Evolutionary conservation across 768 basidiomycete species (phyloP).

Genomic region (Psilocybe cyanescens): DNA sequence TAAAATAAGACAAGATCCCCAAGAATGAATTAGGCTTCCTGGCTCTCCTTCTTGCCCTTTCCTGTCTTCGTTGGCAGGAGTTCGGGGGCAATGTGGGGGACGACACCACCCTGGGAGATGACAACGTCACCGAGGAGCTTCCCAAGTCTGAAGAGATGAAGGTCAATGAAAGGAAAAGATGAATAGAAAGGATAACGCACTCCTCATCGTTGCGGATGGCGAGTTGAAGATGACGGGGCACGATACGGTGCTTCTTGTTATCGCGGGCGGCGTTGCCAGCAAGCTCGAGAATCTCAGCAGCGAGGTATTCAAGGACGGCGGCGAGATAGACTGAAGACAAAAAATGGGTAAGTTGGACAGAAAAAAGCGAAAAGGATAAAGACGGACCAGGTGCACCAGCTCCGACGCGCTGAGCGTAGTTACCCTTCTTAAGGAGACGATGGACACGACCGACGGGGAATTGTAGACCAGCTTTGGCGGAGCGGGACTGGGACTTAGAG

Average conservation of each 20-base stretch:
- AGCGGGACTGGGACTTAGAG: conserved; percentile 69
- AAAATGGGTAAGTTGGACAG: conserved; percentile 1
- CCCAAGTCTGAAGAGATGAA: conserved; percentile 52
- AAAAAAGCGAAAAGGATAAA: background rate
- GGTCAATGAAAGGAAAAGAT: conserved; percentile 1
- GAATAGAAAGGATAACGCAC: conserved; percentile 34
- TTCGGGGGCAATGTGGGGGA: conserved; percentile 42
- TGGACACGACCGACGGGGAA: conserved; percentile 95
- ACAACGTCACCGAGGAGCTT: conserved; percentile 84
- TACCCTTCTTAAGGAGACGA: conserved; percentile 85
- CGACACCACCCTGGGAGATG: conserved; percentile 90
- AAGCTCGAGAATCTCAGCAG: conserved; percentile 92
- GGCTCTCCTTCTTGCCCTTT: conserved; percentile 36
- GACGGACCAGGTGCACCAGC: conserved; percentile 79
- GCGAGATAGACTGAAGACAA: conserved; percentile 74
- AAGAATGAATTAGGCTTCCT: conserved; percentile 21
- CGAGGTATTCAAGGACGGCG: conserved; percentile 89
- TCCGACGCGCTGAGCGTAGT: conserved; percentile 88
- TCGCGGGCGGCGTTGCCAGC: conserved; percentile 86
- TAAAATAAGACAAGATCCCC: conserved; percentile 14
- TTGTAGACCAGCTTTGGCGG: conserved; percentile 75
- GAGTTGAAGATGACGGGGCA: conserved; percentile 90
- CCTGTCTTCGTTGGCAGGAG: conserved; percentile 43
- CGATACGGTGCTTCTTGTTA: conserved; percentile 93
- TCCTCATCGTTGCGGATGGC: conserved; percentile 93